Conservation (phyloP, 306 rosid species). For the Cicer chorassanicum region DNA sequence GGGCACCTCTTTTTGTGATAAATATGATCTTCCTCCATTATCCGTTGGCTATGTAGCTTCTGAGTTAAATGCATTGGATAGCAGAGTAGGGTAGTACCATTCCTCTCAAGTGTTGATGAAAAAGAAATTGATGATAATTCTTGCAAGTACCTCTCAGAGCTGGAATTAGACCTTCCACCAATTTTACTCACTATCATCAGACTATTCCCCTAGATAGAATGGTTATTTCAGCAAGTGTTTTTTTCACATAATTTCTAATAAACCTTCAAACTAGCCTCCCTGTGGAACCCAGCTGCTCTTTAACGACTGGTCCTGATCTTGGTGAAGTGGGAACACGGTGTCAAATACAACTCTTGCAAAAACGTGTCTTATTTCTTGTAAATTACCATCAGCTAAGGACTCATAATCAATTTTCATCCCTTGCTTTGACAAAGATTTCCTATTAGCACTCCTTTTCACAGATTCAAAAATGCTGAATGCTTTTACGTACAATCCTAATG, state of each 20-base stretch:
- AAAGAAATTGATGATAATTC: not conserved
- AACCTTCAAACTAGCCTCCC: conserved; percentile 29
- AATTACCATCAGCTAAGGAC: conserved; percentile 54
- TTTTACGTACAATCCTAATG: conserved; percentile 58
- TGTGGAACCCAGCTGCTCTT: conserved; percentile 18
- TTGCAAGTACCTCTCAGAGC: not conserved
- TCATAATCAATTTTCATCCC: conserved; percentile 60
- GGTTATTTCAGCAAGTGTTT: conserved; percentile 3
- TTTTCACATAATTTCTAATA: not conserved
- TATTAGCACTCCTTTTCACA: conserved; percentile 37
- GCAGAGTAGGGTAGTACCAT: not conserved
- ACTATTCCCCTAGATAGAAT: conserved; percentile 17
- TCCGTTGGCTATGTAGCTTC: not conserved
- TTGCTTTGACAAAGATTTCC: conserved; percentile 58
- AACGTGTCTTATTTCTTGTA: conserved; percentile 65
- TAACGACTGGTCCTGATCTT: conserved; percentile 36
- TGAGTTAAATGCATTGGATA: not conserved
- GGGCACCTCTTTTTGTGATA: not conserved
- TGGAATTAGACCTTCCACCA: not conserved
- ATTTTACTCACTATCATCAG: not conserved
- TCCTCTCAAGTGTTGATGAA: not conserved
- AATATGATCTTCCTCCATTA: not conserved
- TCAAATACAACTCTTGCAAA: conserved; percentile 86
- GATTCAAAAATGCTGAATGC: conserved; percentile 58
- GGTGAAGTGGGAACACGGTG: conserved; percentile 66